Evolutionary conservation across 140 eudicot species (phyloP).

Genomic region (Oenanthe javanica): DNA sequence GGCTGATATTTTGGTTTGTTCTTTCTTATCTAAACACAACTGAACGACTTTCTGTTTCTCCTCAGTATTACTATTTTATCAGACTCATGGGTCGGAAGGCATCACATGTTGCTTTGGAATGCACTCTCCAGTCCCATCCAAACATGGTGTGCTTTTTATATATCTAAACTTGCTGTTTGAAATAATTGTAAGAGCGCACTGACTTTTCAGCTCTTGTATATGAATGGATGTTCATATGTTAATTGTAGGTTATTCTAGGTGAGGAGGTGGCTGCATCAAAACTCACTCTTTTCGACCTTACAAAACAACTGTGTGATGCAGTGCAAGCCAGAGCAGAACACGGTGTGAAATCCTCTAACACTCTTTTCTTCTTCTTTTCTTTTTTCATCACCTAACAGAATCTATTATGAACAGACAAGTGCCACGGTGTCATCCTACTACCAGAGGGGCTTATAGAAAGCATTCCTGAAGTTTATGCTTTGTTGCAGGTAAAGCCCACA

Average conservation of each 20-base stretch:
- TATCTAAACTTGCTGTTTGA: neutral
- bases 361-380: slow-evolving; percentile 2
- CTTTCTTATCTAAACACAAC: neutral
- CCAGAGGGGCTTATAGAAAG: slow-evolving; percentile 99
- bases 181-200: neutral
- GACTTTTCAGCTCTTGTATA: slow-evolving; percentile 2
- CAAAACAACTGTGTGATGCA: slow-evolving; percentile 94
- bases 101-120: slow-evolving; percentile 96
- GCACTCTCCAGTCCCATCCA: slow-evolving; percentile 99
- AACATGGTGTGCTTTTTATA: slow-evolving; percentile 55
- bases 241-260: slow-evolving; percentile 77
- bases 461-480: slow-evolving; percentile 95
- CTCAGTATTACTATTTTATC: slow-evolving; percentile 89
- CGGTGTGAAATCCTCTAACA: slow-evolving; percentile 28
- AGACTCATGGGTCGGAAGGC: slow-evolving; percentile 99
- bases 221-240: slow-evolving; percentile 2
- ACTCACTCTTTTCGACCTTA: slow-evolving; percentile 87
- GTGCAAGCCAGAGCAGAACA: slow-evolving; percentile 91
- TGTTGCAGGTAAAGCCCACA: slow-evolving; percentile 57
- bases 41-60: neutral
- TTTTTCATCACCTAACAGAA: neutral
- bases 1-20: neutral
- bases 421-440: slow-evolving; percentile 91
- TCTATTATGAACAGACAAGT: slow-evolving; percentile 48
- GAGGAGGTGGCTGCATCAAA: slow-evolving; percentile 98